Evolutionary conservation across 805 yeast species (phyloP).

Genomic region (Schwanniomyces pseudopolymorphus): DNA sequence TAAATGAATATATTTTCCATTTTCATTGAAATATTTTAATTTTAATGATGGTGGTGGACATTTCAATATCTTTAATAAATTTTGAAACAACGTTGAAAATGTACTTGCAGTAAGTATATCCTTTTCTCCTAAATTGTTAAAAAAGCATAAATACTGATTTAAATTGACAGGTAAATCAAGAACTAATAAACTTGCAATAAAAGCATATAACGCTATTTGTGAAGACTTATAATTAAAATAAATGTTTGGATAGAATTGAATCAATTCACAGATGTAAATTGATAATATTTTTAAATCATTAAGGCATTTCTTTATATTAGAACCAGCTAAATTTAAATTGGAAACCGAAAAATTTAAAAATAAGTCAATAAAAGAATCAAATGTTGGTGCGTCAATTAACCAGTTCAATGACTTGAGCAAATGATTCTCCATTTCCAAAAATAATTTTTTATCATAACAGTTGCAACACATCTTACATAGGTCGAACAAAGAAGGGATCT

Average conservation of each 20-base stretch:
- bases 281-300: conserved; percentile 56
- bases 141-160: conserved; percentile 17
- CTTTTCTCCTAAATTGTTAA: conserved; percentile 15
- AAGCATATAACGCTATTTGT: conserved; percentile 43
- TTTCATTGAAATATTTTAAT: conserved; percentile 42
- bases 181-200: conserved; percentile 42
- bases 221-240: conserved; percentile 58
- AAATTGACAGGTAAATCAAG: conserved; percentile 32
- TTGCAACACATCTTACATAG: conserved; percentile 57
- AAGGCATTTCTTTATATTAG: conserved; percentile 24
- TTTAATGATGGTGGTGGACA: conserved; percentile 49
- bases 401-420: conserved; percentile 63
- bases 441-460: conserved; percentile 53
- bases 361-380: conserved; percentile 63
- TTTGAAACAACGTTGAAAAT: conserved; percentile 19
- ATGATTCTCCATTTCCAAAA: conserved; percentile 69
- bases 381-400: conserved; percentile 61
- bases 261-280: conserved; percentile 62
- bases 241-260: conserved; percentile 60
- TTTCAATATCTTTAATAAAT: conserved; percentile 38
- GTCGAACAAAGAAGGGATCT: conserved; percentile 54
- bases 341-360: conserved; percentile 45
- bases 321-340: conserved; percentile 23
- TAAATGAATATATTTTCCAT: conserved; percentile 31
- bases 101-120: conserved; percentile 17